Base-by-base conservation (phyloP, 306 rosid species). In the Carpinus viminea region DNA sequence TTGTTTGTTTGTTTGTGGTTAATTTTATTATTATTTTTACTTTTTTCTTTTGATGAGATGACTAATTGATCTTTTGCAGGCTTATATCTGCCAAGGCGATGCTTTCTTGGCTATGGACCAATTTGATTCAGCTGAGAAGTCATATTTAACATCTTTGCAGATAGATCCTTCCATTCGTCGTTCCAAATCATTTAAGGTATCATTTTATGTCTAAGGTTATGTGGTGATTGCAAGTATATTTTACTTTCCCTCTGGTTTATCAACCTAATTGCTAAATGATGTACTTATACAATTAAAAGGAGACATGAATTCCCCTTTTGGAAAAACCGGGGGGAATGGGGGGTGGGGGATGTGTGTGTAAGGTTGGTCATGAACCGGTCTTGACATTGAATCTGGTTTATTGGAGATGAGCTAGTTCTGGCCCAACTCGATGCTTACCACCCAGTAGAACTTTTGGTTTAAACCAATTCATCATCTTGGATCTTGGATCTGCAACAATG, bases 171-270 rank as follows among this genome's bases (percentile, higher is more conserved):
- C 90, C 0, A 83, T 94, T 74, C 93, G 95, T 34, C 90, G 86
- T 68, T 90, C 97, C 57, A 89, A 85, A 78, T 82, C 93, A 36
- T 94, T 91, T 87, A 89, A 89, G 98, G 98, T 92, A 90, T 26
- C 70, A 38, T 50, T 71, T 12, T 71, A 65, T 34, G 50, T 36
- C 48, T 38, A 16, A 7, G 5, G 36, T 66, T 66, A 36, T 17
- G 13, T 10, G 6, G 7, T 15, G 46, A 66, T 16, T 28, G 17
- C 38, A 1, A 3, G 8, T 66, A 36, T 18, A 8, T 66, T 66
- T 59, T 21, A 59, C 24, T 21, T 15, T 64, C 2, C 6, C 20
- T 64, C 12, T 34, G 8, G 15, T 31, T 34, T 64, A 64, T 64
- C 21, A 34, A 34, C 6, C 3, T 64, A 34, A 31, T 31, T 31